Evolutionary conservation across 345 rosid genomes (phyloP), one percentile per base, ranked within the genome.

Genomic region (Carallia brachiata): DNA sequence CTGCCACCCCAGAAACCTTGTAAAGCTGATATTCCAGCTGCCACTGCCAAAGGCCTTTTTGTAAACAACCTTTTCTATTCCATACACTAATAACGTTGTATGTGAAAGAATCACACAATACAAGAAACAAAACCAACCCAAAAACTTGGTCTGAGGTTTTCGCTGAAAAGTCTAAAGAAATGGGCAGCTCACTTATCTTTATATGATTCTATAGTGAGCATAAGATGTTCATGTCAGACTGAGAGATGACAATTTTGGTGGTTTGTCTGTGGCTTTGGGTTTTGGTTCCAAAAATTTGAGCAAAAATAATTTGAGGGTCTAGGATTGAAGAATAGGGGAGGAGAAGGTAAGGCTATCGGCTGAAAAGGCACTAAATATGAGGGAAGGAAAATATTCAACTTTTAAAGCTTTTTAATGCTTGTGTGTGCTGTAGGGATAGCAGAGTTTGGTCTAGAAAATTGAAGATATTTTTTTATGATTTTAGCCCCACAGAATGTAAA

Each of bases 11-110:
- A 70, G 72, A 70, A 72, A 73, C 69, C 77, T 77, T 10, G 50
- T 77, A 77, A 77, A 76, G 75, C 79, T 81, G 83, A 74, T 73
- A 62, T 69, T 73, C 65, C 61, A 78, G 79, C 66, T 71, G 68
- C 58, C 32, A 73, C 66, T 77, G 72, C 84, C 70, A 84, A 84
- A 44, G 12, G 4, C 50, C 50, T 44, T 2, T 44, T 12, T 12
- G 0, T 44, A 40, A 40, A 40, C 48, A 8, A 40, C 3, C 13
- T 12, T 40, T 9, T 40, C 48, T 69, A 83, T 76, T 81, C 73
- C 85, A 79, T 75, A 71, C 65, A 77, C 75, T 73, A 73, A 77
- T 18, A 69, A 69, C 74, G 73, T 73, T 81, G 70, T 39, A 68
- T 55, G 59, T 73, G 77, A 75, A 63, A 75, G 71, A 28, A 61